Evolutionary conservation across 1,284 basidiomycete genomes (phyloP).

Genomic region (Ustilago trichophora): DNA sequence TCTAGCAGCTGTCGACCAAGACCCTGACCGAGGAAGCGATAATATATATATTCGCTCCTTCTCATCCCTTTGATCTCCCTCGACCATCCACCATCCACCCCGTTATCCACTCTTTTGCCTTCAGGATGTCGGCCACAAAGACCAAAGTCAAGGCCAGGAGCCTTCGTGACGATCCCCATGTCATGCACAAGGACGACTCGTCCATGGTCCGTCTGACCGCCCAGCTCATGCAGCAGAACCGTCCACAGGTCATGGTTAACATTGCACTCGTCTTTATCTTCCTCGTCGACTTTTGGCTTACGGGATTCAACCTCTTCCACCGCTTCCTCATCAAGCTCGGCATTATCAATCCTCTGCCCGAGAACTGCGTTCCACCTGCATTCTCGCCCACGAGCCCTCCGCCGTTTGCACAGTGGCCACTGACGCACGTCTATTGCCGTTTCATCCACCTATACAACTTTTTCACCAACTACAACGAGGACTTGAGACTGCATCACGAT

Average conservation of each 20-base stretch:
- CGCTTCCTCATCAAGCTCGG: slow-evolving; percentile 25
- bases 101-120: not conserved
- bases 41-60: not conserved
- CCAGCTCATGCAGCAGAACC: slow-evolving; percentile 37
- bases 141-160: slow-evolving; percentile 8
- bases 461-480: slow-evolving; percentile 22
- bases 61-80: not conserved
- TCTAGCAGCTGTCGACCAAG: no score
- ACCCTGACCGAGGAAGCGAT: no score
- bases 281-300: slow-evolving; percentile 23
- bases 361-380: slow-evolving; percentile 29
- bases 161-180: slow-evolving; percentile 13
- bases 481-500: slow-evolving; percentile 25
- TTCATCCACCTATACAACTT: slow-evolving; percentile 31
- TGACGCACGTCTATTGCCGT: slow-evolving; percentile 41
- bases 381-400: slow-evolving; percentile 40
- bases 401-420: slow-evolving; percentile 29
- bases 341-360: slow-evolving; percentile 14
- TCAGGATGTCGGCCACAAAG: slow-evolving; percentile 1
- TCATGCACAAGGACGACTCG: slow-evolving; percentile 24
- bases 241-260: slow-evolving; percentile 22
- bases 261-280: slow-evolving; percentile 32
- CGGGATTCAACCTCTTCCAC: slow-evolving; percentile 29
- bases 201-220: slow-evolving; percentile 28
- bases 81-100: no score